Conservation (phyloP, 2,329 filamentous ascomycete genomes). For the Rasamsonia emersonii region DNA sequence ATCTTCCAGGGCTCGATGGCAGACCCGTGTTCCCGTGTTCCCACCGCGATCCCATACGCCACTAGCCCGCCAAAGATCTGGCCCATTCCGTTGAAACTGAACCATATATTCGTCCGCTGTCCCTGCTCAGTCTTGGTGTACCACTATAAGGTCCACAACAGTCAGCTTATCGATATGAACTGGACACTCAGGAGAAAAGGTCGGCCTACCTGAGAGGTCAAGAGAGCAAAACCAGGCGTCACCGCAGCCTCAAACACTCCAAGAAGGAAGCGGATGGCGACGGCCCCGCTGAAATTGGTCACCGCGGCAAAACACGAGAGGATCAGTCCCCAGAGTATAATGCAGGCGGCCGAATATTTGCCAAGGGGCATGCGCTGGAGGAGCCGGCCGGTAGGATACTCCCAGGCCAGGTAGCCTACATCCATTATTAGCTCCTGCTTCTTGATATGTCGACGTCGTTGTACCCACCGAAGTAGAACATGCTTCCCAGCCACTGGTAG, state of each 20-base stretch:
- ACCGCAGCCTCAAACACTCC: slow-evolving; percentile 62
- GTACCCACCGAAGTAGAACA: slow-evolving; percentile 42
- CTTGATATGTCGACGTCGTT: slow-evolving; percentile 7
- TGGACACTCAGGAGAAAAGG: not conserved
- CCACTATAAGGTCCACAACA: slow-evolving; percentile 40
- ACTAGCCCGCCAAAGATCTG: slow-evolving; percentile 56
- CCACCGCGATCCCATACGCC: slow-evolving; percentile 55
- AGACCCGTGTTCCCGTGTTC: slow-evolving; percentile 46
- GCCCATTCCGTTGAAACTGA: slow-evolving; percentile 57
- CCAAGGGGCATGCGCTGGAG: slow-evolving; percentile 57
- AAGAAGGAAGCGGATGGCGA: slow-evolving; percentile 59
- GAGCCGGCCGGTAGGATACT: slow-evolving; percentile 58
- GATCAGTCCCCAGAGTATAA: slow-evolving; percentile 55
- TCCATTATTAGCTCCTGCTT: slow-evolving; percentile 14
- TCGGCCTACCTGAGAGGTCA: slow-evolving; percentile 48
- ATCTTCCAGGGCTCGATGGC: slow-evolving; percentile 59
- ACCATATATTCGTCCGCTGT: slow-evolving; percentile 56
- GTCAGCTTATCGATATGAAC: not conserved
- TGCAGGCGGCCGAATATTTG: slow-evolving; percentile 57
- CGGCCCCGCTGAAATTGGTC: slow-evolving; percentile 50
- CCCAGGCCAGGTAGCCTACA: slow-evolving; percentile 47
- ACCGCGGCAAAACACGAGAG: slow-evolving; percentile 56
- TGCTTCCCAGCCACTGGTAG: slow-evolving; percentile 45
- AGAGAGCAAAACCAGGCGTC: slow-evolving; percentile 58
- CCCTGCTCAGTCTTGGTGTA: slow-evolving; percentile 64